Percentiles rank a stretch among this genome's conserved stretches.
These are phyloP conservation scores for Chaetoscypha palmicola DNA, from an alignment of 2,329 filamentous ascomycete species.

Conservation along the genomic window DNA sequence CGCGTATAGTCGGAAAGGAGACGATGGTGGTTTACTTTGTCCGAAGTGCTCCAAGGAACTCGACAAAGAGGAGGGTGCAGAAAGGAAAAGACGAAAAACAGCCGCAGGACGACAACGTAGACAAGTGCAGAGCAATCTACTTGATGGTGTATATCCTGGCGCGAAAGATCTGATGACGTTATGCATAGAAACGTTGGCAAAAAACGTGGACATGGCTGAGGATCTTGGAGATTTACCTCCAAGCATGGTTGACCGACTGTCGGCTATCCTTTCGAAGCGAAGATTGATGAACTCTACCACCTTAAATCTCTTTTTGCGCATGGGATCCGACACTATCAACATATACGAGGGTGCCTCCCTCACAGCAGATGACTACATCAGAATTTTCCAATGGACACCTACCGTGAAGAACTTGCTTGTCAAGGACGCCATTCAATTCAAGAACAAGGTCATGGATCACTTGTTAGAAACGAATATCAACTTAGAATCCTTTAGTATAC, in stretches of 20 bases:
- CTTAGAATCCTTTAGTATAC: conserved; percentile 69
- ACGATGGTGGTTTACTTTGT: conserved; percentile 81
- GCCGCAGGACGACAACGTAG: conserved; percentile 52
- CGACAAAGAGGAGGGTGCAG: conserved; percentile 56
- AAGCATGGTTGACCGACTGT: conserved; percentile 50
- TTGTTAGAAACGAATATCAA: conserved; percentile 63
- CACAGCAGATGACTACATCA: conserved; percentile 66
- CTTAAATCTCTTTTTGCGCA: conserved; percentile 50
- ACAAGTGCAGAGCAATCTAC: conserved; percentile 72
- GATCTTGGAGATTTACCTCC: conserved; percentile 54
- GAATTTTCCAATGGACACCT: conserved; percentile 71
- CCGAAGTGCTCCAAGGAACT: conserved; percentile 70
- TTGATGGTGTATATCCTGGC: conserved; percentile 66
- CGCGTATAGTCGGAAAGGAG: conserved; percentile 74
- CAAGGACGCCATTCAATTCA: conserved; percentile 85
- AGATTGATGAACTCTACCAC: conserved; percentile 49
- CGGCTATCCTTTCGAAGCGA: conserved; percentile 52
- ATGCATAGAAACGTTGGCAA: conserved; percentile 55
- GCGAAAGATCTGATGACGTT: conserved; percentile 61
- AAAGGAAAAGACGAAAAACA: conserved; percentile 50
- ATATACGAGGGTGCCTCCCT: conserved; percentile 60
- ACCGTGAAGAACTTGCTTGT: conserved; percentile 65
- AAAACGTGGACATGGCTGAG: conserved; percentile 55
- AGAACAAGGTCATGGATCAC: conserved; percentile 76
- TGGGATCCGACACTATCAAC: conserved; percentile 42